A percentile compares a stretch with the other conserved stretches of the same genome.
These are phyloP conservation scores for Saccharomycopsis sp. DNA, from an alignment of 805 yeast species.

Conservation along the genomic window DNA sequence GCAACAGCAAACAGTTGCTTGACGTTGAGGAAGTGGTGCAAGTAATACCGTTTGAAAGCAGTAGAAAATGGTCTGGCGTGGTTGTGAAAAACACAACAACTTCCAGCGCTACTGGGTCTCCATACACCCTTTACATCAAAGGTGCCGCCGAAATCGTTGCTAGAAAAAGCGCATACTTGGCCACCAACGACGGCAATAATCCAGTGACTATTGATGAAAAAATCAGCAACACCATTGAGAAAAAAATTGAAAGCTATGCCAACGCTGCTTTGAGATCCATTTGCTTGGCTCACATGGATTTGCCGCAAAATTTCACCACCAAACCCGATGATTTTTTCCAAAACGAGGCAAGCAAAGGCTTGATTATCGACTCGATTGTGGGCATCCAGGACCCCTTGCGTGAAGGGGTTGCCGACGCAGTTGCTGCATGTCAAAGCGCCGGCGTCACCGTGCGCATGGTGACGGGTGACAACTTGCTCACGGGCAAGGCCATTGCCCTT, in stretches of 20 bases:
- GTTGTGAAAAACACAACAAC: conserved; percentile 38
- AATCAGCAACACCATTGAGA: conserved; percentile 27
- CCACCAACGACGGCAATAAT: conserved; percentile 19
- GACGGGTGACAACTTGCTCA: conserved; percentile 88
- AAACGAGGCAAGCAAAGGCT: conserved; percentile 24
- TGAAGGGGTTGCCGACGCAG: conserved; percentile 84
- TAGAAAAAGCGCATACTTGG: neutral
- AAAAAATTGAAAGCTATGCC: conserved; percentile 52
- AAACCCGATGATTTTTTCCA: neutral
- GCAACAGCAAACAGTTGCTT: conserved; percentile 24
- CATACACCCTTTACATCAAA: conserved; percentile 61
- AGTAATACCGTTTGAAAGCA: conserved; percentile 82
- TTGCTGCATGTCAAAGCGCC: conserved; percentile 73
- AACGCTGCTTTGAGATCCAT: conserved; percentile 78
- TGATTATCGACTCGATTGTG: conserved; percentile 62
- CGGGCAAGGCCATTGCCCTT: conserved; percentile 86
- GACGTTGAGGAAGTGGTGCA: conserved; percentile 44
- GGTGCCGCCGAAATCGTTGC: conserved; percentile 90
- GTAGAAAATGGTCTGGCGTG: conserved; percentile 87
- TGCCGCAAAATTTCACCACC: conserved; percentile 26
- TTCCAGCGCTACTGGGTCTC: conserved; percentile 15
- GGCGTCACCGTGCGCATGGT: conserved; percentile 97
- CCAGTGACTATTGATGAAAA: neutral
- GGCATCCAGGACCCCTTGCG: conserved; percentile 96
- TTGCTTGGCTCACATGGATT: conserved; percentile 77